Conservation (phyloP, 306 rosid species). For the Acacia melanoxylon region DNA sequence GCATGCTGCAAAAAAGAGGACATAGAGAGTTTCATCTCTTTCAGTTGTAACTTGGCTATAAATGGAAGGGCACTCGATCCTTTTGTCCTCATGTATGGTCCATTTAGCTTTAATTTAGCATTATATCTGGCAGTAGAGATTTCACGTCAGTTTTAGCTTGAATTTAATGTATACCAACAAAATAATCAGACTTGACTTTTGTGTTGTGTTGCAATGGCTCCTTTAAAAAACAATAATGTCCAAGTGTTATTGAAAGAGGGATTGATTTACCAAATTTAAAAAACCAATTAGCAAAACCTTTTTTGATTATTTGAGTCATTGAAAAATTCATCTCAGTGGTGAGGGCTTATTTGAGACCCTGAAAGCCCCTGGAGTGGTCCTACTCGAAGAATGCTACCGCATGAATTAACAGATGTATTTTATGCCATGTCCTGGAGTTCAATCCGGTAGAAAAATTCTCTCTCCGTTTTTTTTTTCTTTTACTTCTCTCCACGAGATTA, state of each 20-base stretch:
- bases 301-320: neutral
- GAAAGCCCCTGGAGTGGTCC: neutral
- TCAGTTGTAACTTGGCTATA: neutral
- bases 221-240: neutral
- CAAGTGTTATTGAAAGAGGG: neutral
- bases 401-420: slow-evolving; percentile 16
- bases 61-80: too few relatives aligned
- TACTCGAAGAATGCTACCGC: neutral
- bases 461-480: neutral
- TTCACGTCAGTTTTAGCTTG: neutral
- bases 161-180: too few relatives aligned
- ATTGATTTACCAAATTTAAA: neutral
- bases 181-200: neutral
- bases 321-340: neutral
- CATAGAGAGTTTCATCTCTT: neutral
- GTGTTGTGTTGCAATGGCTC: neutral
- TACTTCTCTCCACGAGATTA: neutral
- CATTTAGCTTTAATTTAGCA: too few relatives aligned
- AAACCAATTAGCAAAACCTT: neutral
- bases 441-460: slow-evolving; percentile 4
- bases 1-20: too few relatives aligned
- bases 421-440: neutral
- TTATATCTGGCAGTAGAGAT: too few relatives aligned
- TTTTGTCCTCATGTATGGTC: too few relatives aligned
- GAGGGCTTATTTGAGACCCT: neutral